phyloP scores from a whole-genome alignment of 495 filamentous ascomycete species.

The Hypoxylon rickii region DNA sequence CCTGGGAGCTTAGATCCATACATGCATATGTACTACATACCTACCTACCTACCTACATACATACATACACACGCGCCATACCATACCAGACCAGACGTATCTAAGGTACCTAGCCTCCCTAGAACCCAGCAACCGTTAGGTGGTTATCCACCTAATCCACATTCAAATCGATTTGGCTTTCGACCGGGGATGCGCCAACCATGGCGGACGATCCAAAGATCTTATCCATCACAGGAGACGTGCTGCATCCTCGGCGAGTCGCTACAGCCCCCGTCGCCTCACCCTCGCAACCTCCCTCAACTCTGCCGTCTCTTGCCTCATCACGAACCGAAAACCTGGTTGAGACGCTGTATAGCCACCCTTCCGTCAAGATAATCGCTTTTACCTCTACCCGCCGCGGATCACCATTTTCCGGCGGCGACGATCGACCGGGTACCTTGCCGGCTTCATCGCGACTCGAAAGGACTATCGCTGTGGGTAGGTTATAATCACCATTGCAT shows the following conservation, averaged over 20 bases:
- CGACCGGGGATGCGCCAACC: conserved; percentile 3
- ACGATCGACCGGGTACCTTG: conserved; percentile 58
- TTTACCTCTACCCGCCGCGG: conserved; percentile 59
- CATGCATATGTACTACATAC: background rate
- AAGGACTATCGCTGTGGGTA: conserved; percentile 79
- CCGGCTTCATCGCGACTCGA: conserved; percentile 78
- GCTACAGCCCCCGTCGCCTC: conserved; percentile 44
- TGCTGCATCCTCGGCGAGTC: conserved; percentile 45
- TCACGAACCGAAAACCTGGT: conserved; percentile 48
- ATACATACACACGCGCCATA: no score
- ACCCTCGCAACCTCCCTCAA: conserved; percentile 21
- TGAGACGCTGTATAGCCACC: conserved; percentile 73
- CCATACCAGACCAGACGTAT: no score
- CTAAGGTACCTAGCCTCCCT: no score
- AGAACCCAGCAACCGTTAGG: no score
- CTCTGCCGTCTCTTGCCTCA: conserved; percentile 14
- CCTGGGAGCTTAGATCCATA: conserved; percentile 12
- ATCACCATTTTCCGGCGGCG: conserved; percentile 37
- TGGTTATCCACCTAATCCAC: background rate
- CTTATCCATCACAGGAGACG: conserved; percentile 5
- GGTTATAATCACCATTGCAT: conserved; percentile 20
- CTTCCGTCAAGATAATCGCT: conserved; percentile 66
- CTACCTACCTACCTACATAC: background rate
- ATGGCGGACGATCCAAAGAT: conserved; percentile 23
- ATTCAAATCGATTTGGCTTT: conserved; percentile 8